Percentiles rank a stretch among this genome's conserved stretches.
phyloP scores from a whole-genome alignment of 768 basidiomycete species.

The Suillus clintonianus region DNA sequence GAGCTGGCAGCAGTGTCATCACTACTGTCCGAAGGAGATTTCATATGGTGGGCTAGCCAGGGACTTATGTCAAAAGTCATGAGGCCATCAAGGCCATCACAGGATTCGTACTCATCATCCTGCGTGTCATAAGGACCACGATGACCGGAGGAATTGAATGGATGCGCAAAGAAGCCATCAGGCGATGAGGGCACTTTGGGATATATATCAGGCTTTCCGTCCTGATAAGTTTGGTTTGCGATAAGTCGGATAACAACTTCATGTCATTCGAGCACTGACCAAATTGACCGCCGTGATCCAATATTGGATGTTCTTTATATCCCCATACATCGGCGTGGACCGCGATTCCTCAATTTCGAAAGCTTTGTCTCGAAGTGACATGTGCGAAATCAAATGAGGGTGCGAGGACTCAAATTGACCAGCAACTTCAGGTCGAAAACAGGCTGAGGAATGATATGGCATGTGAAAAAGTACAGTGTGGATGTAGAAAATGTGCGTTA shows the following conservation, averaged over 20 bases:
- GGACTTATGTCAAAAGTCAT: conserved; percentile 1
- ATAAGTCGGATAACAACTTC: not conserved
- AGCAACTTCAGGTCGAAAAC: conserved; percentile 23
- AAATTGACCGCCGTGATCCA: conserved; percentile 27
- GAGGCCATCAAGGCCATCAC: not conserved
- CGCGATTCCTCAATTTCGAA: conserved; percentile 8
- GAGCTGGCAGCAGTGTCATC: conserved; percentile 22
- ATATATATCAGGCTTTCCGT: conserved; percentile 10
- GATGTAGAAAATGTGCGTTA: too few species aligned
- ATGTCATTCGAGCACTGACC: conserved; percentile 16
- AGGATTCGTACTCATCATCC: not conserved
- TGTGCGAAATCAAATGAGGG: conserved; percentile 16
- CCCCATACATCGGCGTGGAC: conserved; percentile 24
- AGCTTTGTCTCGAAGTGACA: conserved; percentile 1
- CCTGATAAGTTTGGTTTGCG: conserved; percentile 13
- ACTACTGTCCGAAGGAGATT: conserved; percentile 16
- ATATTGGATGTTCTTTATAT: conserved; percentile 22
- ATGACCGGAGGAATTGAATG: conserved; percentile 18
- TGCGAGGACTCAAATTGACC: conserved; percentile 23
- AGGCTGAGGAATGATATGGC: conserved; percentile 15
- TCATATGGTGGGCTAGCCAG: conserved; percentile 7
- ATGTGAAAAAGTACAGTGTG: conserved; percentile 17
- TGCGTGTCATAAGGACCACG: not conserved
- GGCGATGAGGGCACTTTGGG: conserved; percentile 2
- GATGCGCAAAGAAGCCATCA: conserved; percentile 13